Evolutionary conservation across 371 early-diverging fungal genomes (phyloP).

Genomic region (Caulochytrium protostelioides): DNA sequence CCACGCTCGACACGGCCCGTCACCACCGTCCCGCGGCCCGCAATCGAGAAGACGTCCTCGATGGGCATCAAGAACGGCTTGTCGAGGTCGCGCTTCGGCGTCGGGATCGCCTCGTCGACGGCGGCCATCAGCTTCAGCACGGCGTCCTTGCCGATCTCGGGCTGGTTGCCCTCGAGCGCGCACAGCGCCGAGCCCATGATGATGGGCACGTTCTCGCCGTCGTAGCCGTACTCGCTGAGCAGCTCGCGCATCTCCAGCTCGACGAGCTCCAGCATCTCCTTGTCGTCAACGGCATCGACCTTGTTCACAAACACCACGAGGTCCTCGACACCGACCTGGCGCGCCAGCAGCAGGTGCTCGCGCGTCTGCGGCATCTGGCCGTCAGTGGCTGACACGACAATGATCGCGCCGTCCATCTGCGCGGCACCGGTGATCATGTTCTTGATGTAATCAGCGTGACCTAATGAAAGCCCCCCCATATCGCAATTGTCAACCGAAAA

Average conservation of each 20-base stretch:
- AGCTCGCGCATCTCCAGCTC: conserved; percentile 98
- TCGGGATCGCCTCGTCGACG: conserved; percentile 82
- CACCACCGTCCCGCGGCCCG: conserved; percentile 96
- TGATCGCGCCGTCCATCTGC: conserved; percentile 91
- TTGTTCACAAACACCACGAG: conserved; percentile 98
- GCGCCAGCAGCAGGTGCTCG: conserved; percentile 89
- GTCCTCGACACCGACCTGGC: conserved; percentile 87
- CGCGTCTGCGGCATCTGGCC: conserved; percentile 92
- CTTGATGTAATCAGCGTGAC: conserved; percentile 99
- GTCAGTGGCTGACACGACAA: conserved; percentile 94
- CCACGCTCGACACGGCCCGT: conserved; percentile 98
- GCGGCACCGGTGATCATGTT: conserved; percentile 99
- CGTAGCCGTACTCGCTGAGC: conserved; percentile 71
- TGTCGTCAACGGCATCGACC: conserved; percentile 90
- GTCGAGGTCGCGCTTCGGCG: conserved; percentile 80
- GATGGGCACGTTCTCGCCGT: conserved; percentile 83
- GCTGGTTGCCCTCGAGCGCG: conserved; percentile 77
- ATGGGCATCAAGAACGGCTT: conserved; percentile 98
- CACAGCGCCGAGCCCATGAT: conserved; percentile 88
- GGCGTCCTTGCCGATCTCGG: conserved; percentile 73
- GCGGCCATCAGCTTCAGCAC: conserved; percentile 78
- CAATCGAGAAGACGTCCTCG: conserved; percentile 90
- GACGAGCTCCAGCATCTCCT: conserved; percentile 88
- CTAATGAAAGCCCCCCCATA: too few relatives aligned
- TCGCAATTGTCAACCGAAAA: too few relatives aligned